Evolutionary conservation across 2,329 filamentous ascomycete genomes (phyloP).

Genomic region (Leptosphaerulina australis): DNA sequence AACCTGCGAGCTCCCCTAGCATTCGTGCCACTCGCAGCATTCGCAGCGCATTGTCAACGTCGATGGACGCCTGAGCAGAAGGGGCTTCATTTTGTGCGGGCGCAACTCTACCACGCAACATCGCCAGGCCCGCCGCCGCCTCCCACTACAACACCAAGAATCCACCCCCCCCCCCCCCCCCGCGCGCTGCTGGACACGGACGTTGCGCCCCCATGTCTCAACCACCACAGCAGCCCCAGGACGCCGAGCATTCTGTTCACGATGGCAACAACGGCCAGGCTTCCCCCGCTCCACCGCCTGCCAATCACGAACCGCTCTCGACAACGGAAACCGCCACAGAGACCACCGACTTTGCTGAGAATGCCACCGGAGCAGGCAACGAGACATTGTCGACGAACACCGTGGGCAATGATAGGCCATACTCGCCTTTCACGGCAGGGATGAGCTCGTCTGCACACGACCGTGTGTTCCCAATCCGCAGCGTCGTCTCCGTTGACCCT

Average conservation of each 20-base stretch:
- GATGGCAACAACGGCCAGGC: conserved; percentile 18
- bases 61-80: conserved; percentile 32
- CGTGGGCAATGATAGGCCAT: conserved; percentile 17
- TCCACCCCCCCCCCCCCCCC: no score
- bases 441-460: conserved; percentile 57
- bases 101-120: neutral
- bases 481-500: conserved; percentile 74
- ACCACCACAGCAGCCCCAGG: conserved; percentile 24
- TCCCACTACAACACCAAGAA: neutral
- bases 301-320: conserved; percentile 20
- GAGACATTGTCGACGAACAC: conserved; percentile 10
- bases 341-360: conserved; percentile 3
- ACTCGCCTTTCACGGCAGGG: conserved; percentile 26
- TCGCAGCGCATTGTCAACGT: conserved; percentile 9
- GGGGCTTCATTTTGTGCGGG: conserved; percentile 8
- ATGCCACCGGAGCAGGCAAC: conserved; percentile 2
- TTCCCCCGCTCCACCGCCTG: conserved; percentile 17
- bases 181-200: conserved; percentile 13
- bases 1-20: conserved; percentile 11
- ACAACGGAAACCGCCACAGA: conserved; percentile 13
- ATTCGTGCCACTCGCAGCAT: conserved; percentile 3
- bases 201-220: conserved; percentile 36
- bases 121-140: conserved; percentile 10
- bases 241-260: conserved; percentile 17
- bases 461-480: conserved; percentile 80